Evolutionary conservation across 108 stramenopile species (phyloP).

Genomic region (Skeletonema marinoi): DNA sequence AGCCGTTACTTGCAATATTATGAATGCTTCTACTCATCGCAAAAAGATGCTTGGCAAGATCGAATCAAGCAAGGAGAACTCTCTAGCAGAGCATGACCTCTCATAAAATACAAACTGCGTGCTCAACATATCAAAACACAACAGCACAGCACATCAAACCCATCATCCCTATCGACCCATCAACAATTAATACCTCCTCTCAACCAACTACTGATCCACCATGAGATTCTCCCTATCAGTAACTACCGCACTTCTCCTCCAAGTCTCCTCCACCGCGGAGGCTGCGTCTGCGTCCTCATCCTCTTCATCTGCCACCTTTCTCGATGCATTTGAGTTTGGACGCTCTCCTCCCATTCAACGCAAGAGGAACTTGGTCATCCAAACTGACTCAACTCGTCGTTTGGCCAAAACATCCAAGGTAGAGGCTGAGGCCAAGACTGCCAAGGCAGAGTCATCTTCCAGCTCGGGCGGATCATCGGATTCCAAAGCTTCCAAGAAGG

Average conservation of each 20-base stretch:
- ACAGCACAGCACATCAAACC: neutral
- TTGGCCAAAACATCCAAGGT: neutral
- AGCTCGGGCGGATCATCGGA: neutral
- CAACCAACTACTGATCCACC: neutral
- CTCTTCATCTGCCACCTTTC: neutral
- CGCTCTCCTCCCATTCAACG: neutral
- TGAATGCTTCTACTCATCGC: neutral
- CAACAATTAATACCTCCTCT: neutral
- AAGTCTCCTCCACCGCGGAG: neutral
- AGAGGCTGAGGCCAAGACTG: no score
- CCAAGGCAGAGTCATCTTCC: neutral
- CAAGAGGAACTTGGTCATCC: neutral
- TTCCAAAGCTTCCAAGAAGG: neutral
- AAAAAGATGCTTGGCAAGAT: neutral
- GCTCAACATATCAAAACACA: neutral
- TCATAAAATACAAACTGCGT: neutral
- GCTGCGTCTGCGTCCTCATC: neutral
- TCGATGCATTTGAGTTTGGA: constrained; percentile 2
- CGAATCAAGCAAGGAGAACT: neutral
- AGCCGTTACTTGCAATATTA: neutral
- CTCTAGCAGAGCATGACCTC: neutral
- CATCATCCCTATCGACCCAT: no score
- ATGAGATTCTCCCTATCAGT: neutral
- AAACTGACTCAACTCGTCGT: neutral
- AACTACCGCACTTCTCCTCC: neutral